Percentiles rank a stretch among this genome's conserved stretches.
Evolutionary conservation across 2,329 filamentous ascomycete genomes (phyloP).

Genomic region (Ascochyta rabiei): DNA sequence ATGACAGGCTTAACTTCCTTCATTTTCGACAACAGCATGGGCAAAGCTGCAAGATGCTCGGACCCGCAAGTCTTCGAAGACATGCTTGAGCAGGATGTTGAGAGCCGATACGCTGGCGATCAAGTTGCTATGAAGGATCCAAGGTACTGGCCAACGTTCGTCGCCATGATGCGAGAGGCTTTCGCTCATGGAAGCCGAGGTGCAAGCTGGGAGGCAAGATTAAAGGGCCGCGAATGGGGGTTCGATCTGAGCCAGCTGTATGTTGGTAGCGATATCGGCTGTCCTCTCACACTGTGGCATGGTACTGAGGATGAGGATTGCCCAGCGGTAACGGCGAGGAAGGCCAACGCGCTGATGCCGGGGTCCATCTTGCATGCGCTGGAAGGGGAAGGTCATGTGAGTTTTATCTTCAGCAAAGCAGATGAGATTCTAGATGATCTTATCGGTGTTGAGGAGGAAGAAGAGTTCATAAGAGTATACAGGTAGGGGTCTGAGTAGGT

Average conservation of each 20-base stretch:
- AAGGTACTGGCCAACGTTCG: conserved; percentile 28
- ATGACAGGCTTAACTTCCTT: conserved; percentile 26
- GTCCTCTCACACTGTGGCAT: conserved; percentile 42
- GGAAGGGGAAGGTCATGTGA: conserved; percentile 37
- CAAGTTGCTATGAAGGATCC: conserved; percentile 29
- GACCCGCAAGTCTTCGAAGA: conserved; percentile 36
- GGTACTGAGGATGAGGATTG: conserved; percentile 38
- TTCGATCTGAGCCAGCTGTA: conserved; percentile 39
- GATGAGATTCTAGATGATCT: conserved; percentile 32
- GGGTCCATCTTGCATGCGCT: conserved; percentile 27
- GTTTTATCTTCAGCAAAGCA: conserved; percentile 27
- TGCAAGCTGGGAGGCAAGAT: conserved; percentile 36
- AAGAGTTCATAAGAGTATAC: conserved; percentile 25
- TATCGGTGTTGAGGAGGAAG: conserved; percentile 22
- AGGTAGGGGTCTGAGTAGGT: conserved; percentile 10
- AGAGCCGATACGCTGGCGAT: conserved; percentile 26
- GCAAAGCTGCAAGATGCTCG: conserved; percentile 32
- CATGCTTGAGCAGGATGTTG: conserved; percentile 30
- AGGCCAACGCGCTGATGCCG: conserved; percentile 31
- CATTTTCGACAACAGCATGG: conserved; percentile 32
- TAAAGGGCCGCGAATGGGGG: conserved; percentile 39
- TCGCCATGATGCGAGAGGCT: conserved; percentile 36
- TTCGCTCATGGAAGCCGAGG: conserved; percentile 36
- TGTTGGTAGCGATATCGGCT: conserved; percentile 22
- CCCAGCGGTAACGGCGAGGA: conserved; percentile 31